A percentile compares a stretch with the other conserved stretches of the same genome.
Evolutionary conservation across 2,329 filamentous ascomycete genomes (phyloP).

Genomic region (Grosmannia penicillata): DNA sequence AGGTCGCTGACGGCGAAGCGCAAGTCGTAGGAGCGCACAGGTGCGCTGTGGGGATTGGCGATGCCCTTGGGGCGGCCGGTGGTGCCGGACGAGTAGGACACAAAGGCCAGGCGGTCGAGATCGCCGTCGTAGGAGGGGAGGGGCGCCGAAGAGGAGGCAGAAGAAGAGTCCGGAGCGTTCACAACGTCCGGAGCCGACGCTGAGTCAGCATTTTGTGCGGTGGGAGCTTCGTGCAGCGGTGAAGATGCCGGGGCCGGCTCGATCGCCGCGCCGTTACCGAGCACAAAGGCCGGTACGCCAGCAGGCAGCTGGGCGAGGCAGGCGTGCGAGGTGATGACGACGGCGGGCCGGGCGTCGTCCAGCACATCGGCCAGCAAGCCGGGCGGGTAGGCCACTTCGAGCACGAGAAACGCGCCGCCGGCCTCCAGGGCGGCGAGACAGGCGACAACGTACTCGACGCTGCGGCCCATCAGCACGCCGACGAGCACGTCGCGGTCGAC

Average conservation of each 20-base stretch:
- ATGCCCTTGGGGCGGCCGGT: constrained; percentile 73
- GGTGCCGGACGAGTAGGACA: constrained; percentile 68
- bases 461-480: constrained; percentile 60
- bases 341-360: constrained; percentile 56
- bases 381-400: constrained; percentile 66
- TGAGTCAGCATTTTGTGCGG: not conserved
- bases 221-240: not conserved
- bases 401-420: constrained; percentile 65
- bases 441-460: constrained; percentile 65
- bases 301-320: constrained; percentile 52
- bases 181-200: too few relatives aligned
- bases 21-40: constrained; percentile 59
- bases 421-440: constrained; percentile 65
- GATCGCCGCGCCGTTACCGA: constrained; percentile 30
- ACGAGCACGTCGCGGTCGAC: constrained; percentile 61
- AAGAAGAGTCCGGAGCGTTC: too few relatives aligned
- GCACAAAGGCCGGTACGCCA: constrained; percentile 45
- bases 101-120: constrained; percentile 60
- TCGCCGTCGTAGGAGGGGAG: constrained; percentile 49
- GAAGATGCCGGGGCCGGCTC: not conserved
- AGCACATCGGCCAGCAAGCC: constrained; percentile 62
- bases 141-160: constrained; percentile 18
- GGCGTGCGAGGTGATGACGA: constrained; percentile 52
- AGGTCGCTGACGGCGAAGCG: constrained; percentile 58
- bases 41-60: constrained; percentile 60